Evolutionary conservation across 371 early-diverging fungal species (phyloP).

Genomic region (Mucor circinelloides): DNA sequence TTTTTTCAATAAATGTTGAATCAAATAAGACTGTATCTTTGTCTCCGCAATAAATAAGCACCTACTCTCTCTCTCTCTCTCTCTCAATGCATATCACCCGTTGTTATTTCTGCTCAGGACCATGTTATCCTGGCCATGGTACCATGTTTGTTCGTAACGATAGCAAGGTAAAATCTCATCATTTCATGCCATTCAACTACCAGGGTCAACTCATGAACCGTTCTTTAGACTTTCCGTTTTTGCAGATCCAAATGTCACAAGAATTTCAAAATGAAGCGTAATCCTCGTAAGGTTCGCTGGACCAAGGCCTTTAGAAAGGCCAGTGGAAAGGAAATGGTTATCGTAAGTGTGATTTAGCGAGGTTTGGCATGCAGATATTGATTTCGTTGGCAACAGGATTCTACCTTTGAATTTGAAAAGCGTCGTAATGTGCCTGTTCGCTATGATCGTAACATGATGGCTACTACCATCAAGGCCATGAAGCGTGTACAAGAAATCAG

Average conservation of each 20-base stretch:
- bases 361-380: background rate
- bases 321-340: constrained; percentile 97
- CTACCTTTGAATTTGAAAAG: constrained; percentile 97
- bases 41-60: constrained; percentile 2
- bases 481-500: constrained; percentile 95
- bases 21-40: background rate
- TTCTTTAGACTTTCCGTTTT: constrained; percentile 95
- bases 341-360: constrained; percentile 58
- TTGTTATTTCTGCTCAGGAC: constrained; percentile 99
- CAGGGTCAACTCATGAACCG: constrained; percentile 6
- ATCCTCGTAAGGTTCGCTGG: constrained; percentile 99
- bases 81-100: constrained; percentile 96
- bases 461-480: constrained; percentile 95
- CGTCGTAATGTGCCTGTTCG: constrained; percentile 96
- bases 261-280: constrained; percentile 99
- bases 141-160: constrained; percentile 99
- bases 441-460: constrained; percentile 95
- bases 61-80: background rate
- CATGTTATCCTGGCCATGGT: constrained; percentile 99
- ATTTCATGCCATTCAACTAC: background rate
- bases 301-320: constrained; percentile 99
- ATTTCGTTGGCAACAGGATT: constrained; percentile 62
- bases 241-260: constrained; percentile 99
- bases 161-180: constrained; percentile 71
- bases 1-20: background rate